A percentile compares a stretch with the other conserved stretches of the same genome.
phyloP scores from a whole-genome alignment of 2,329 filamentous ascomycete species.

The Colletotrichum eleusines region DNA sequence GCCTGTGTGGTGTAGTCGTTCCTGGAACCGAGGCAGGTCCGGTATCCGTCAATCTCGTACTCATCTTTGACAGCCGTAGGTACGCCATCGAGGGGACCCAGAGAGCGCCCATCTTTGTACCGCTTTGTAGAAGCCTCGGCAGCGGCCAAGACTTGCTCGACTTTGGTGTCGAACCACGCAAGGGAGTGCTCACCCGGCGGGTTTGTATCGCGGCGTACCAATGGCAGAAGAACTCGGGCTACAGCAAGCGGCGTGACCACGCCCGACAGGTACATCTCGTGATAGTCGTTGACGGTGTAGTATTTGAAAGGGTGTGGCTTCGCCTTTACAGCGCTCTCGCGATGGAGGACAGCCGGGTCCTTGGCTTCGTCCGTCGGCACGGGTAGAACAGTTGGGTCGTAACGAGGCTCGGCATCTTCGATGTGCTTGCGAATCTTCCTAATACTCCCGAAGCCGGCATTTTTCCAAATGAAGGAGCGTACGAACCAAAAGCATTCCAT shows the following conservation, averaged over 20 bases:
- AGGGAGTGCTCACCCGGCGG: constrained; percentile 55
- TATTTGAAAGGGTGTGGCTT: constrained; percentile 38
- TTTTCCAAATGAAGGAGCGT: constrained; percentile 69
- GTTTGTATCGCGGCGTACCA: constrained; percentile 56
- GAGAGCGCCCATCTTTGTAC: constrained; percentile 65
- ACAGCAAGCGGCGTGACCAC: constrained; percentile 61
- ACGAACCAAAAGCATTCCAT: constrained; percentile 67
- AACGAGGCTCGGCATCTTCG: constrained; percentile 62
- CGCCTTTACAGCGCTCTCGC: constrained; percentile 31
- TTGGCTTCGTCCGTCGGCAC: constrained; percentile 59
- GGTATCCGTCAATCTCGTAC: constrained; percentile 80
- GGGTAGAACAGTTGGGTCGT: constrained; percentile 61
- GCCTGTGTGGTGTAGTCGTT: constrained; percentile 68
- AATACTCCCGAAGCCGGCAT: constrained; percentile 72
- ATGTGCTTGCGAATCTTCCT: constrained; percentile 65
- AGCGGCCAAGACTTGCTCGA: constrained; percentile 55
- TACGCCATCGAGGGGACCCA: constrained; percentile 78
- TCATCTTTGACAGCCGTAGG: constrained; percentile 83
- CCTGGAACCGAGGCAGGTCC: constrained; percentile 71
- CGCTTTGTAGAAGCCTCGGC: constrained; percentile 59
- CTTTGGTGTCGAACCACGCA: constrained; percentile 60
- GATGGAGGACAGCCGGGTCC: constrained; percentile 40
- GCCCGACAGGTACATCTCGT: constrained; percentile 58
- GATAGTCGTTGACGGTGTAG: constrained; percentile 59
- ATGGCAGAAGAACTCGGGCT: constrained; percentile 57